Evolutionary conservation across 2,329 filamentous ascomycete species (phyloP).

Genomic region (Penicillium oxalicum): DNA sequence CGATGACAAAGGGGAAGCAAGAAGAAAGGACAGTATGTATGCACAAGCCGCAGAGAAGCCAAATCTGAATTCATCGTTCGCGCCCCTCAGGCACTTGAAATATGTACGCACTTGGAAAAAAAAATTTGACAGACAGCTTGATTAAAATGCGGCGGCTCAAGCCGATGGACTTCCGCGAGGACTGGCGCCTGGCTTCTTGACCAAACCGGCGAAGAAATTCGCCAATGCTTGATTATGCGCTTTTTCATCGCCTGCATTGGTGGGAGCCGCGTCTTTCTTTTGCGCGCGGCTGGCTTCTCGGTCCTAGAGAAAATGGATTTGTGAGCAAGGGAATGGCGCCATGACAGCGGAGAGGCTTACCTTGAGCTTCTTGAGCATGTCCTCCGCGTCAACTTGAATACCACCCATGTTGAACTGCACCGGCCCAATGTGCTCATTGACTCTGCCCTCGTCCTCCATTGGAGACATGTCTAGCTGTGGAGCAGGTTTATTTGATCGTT

Average conservation of each 20-base stretch:
- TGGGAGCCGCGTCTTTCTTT: conserved; percentile 27
- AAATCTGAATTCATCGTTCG: not conserved
- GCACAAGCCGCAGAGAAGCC: conserved; percentile 9
- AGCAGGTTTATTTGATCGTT: conserved; percentile 29
- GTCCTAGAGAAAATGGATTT: conserved; percentile 27
- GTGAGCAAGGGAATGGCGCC: not conserved
- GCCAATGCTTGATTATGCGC: conserved; percentile 55
- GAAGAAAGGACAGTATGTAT: conserved; percentile 10
- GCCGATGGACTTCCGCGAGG: conserved; percentile 35
- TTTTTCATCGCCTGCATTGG: conserved; percentile 41
- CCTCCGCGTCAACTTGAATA: conserved; percentile 90
- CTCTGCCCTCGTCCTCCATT: conserved; percentile 38
- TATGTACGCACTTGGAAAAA: conserved; percentile 23
- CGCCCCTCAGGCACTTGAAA: conserved; percentile 6
- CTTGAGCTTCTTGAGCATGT: conserved; percentile 82
- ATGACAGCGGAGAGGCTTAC: conserved; percentile 42
- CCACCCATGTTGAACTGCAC: conserved; percentile 98
- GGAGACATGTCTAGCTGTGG: conserved; percentile 33
- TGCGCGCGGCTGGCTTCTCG: conserved; percentile 39
- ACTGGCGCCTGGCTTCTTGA: conserved; percentile 45
- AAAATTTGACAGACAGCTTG: conserved; percentile 17
- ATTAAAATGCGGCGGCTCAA: conserved; percentile 13
- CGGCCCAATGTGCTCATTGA: conserved; percentile 80
- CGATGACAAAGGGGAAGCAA: conserved; percentile 13
- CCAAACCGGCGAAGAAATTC: conserved; percentile 55